Base-by-base conservation (phyloP, 306 rosid species). In the Sesbania bispinosa region DNA sequence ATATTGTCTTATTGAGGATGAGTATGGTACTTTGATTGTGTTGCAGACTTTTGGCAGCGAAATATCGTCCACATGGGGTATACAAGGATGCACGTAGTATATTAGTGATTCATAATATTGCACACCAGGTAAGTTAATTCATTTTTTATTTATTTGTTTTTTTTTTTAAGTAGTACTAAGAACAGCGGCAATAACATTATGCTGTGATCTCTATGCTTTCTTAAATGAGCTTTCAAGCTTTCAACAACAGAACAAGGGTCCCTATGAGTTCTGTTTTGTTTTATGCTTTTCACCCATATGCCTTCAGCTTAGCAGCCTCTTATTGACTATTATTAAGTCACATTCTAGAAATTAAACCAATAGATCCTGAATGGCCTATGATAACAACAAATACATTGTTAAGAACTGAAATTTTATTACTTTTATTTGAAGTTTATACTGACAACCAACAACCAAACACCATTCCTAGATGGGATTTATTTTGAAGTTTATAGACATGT, bases 11-110 rank as follows among this genome's bases (percentile, higher is more conserved):
- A 55, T 59, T 66, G 47, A 58, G 52, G 43, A 53, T 47, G 69
- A 48, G 19, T 39, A 27, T 78, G 39, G 35, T 46, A 16, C 20
- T 57, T 76, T 74, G 52, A 74, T 64, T 85, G 57, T 73, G 74
- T 61, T 88, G 83, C 89, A 92, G 98, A 59, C 87, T 92, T 77
- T 79, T 92, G 85, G 96, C 92, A 6, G 84, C 94, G 1, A 92
- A 89, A 78, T 89, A 92, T 85, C 93, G 92, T 63, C 94, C 96
- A 5, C 63, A 81, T 78, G 98, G 94, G 73, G 85, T 86, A 52
- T 84, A 89, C 79, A 88, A 79, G 74, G 98, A 92, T 79, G 92
- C 96, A 4, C 88, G 98, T 10, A 86, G 96, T 76, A 70, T 92
- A 74, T 89, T 92, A 53, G 89, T 88, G 47, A 92, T 92, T 69